Evolutionary conservation across 345 rosid genomes (phyloP), one percentile per base, ranked within the genome.

Genomic region (Eucalyptus polyanthemos): DNA sequence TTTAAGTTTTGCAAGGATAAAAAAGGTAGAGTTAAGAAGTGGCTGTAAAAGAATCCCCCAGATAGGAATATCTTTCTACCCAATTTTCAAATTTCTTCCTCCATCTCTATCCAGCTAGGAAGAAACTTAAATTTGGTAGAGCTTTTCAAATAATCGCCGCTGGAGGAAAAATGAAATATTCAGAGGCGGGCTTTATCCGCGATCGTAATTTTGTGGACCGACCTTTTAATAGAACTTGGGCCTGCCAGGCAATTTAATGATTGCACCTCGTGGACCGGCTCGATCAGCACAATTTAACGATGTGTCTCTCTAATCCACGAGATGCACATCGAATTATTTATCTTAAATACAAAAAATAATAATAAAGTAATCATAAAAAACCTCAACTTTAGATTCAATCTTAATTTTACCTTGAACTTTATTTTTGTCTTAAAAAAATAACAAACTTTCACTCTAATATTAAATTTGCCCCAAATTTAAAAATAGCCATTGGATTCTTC

Each of bases 361-460:
- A n/a, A 67, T 31, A 67, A 31, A 31, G 5, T n/a, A n/a, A n/a
- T 8, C 8, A 13, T n/a, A 8, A 67, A 31, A 69, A 69, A 9
- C 19, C 24, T 21, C 22, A 16, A 17, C 2, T 69, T 69, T 19
- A 17, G 24, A 11, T 72, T 72, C 24, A 34, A 17, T 69, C 42
- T 22, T 8, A 34, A 17, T 69, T 34, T 9, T 34, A 9, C 2
- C 44, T 17, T 21, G 12, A 17, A 17, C 1, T 34, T 17, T 17
- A 16, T 34, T 9, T 34, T 34, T 69, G 0, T 9, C 2, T 5
- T 15, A 16, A 69, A 34, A 17, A 34, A 69, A 16, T 69, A 21
- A 17, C 24, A 40, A 34, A 19, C 2, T 69, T 34, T 34, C 0
- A 0, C 13, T 34, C 14, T 69, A 16, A 40, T 31, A 8, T 5